These are phyloP conservation scores for Lipomyces mesembrius DNA, from an alignment of 805 yeast species.

Conservation along the genomic window DNA sequence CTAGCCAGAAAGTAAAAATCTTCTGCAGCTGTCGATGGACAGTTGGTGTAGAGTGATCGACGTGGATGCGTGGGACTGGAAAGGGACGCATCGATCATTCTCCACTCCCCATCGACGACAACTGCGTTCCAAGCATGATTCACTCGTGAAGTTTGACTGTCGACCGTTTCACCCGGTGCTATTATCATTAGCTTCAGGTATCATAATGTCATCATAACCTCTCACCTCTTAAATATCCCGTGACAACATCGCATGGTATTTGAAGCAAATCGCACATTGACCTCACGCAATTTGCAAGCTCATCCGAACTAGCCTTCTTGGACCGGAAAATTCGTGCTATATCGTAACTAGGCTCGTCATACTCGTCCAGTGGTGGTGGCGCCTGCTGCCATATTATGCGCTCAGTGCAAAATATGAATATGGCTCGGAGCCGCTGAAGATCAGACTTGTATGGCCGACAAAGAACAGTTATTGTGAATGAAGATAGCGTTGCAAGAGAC, in stretches of 20 bases:
- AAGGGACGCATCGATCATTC: constrained; percentile 73
- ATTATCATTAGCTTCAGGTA: background rate
- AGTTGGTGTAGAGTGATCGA: constrained; percentile 51
- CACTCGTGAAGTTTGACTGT: constrained; percentile 49
- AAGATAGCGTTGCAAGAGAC: constrained; percentile 54
- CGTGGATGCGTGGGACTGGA: constrained; percentile 64
- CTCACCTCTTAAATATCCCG: constrained; percentile 71
- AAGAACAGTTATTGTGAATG: constrained; percentile 59
- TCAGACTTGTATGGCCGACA: constrained; percentile 58
- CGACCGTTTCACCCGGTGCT: constrained; percentile 66
- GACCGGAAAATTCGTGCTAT: constrained; percentile 45
- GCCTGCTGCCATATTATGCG: constrained; percentile 54
- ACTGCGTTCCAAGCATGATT: constrained; percentile 93
- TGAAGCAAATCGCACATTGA: constrained; percentile 71
- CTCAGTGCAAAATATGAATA: constrained; percentile 65
- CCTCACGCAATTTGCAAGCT: constrained; percentile 75
- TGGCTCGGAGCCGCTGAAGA: constrained; percentile 66
- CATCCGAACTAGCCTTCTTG: constrained; percentile 67
- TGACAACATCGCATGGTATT: constrained; percentile 73
- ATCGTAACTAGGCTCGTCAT: constrained; percentile 37
- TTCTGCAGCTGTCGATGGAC: constrained; percentile 47
- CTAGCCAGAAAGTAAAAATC: constrained; percentile 76
- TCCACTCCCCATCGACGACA: constrained; percentile 73
- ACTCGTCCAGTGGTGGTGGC: constrained; percentile 36
- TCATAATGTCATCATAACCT: background rate